phyloP scores from a whole-genome alignment of 768 basidiomycete genomes.

The Mycena polygramma region DNA sequence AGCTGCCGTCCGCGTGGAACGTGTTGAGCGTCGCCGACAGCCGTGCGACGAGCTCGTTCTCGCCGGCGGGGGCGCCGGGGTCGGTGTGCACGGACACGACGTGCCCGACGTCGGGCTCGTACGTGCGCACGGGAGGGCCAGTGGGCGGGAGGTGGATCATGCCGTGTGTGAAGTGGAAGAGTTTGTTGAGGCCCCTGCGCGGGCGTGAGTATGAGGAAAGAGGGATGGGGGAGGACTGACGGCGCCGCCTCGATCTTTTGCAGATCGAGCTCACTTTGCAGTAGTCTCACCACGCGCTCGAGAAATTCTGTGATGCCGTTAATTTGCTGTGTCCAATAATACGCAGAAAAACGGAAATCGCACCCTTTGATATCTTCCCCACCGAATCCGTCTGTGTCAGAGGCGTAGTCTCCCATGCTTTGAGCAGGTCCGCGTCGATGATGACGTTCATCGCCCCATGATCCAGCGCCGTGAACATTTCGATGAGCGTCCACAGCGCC shows the following conservation, averaged over 20 bases:
- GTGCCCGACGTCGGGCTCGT: conserved; percentile 50
- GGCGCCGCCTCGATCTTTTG: conserved; percentile 52
- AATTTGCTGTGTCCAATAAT: no score
- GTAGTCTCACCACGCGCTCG: conserved; percentile 52
- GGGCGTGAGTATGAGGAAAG: not conserved
- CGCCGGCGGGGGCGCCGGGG: conserved; percentile 45
- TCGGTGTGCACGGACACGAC: conserved; percentile 67
- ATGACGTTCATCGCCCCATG: conserved; percentile 71
- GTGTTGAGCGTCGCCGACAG: conserved; percentile 58
- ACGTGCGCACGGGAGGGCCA: conserved; percentile 38
- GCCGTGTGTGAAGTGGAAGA: conserved; percentile 38
- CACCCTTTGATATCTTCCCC: conserved; percentile 55
- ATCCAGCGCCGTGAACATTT: conserved; percentile 80
- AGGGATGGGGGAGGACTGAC: conserved; percentile 43
- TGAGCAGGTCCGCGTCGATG: conserved; percentile 63
- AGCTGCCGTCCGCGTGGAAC: conserved; percentile 44
- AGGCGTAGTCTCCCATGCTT: conserved; percentile 58
- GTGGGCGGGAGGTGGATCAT: conserved; percentile 41
- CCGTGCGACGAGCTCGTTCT: conserved; percentile 71
- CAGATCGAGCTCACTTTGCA: conserved; percentile 60
- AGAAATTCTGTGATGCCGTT: conserved; percentile 59
- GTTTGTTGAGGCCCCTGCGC: not conserved
- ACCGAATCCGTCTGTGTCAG: conserved; percentile 51
- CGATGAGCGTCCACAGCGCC: conserved; percentile 69
- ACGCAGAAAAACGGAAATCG: not conserved